Conservation (phyloP, 2,329 filamentous ascomycete species). For the Epichloe bromicola region DNA sequence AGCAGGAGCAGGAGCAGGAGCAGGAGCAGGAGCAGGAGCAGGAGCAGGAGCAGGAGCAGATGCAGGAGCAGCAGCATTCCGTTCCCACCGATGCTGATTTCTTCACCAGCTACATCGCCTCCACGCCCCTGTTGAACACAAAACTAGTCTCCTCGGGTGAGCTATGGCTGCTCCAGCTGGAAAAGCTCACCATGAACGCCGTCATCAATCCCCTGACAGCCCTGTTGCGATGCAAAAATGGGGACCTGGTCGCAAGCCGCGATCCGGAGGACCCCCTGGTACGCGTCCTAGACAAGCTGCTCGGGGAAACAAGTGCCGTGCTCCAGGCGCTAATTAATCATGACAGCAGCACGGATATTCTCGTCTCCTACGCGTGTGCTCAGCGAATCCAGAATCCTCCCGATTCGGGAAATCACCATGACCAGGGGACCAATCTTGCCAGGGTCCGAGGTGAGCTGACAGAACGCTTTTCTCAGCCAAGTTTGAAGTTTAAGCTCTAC, state of each 20-base stretch:
- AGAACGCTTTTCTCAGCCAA: constrained; percentile 27
- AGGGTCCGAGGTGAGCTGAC: constrained; percentile 2
- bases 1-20: background rate
- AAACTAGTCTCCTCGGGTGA: constrained; percentile 26
- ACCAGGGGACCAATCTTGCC: background rate
- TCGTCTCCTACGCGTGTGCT: constrained; percentile 10
- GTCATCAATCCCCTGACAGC: constrained; percentile 79
- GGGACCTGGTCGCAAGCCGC: constrained; percentile 45
- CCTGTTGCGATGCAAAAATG: constrained; percentile 64
- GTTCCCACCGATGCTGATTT: constrained; percentile 15
- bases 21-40: too few relatives aligned
- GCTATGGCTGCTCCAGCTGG: constrained; percentile 55
- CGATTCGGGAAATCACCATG: background rate
- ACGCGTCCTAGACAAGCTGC: constrained; percentile 51
- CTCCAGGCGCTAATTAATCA: constrained; percentile 55
- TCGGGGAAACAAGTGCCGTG: constrained; percentile 64
- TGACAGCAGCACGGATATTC: constrained; percentile 28
- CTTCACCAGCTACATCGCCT: constrained; percentile 28
- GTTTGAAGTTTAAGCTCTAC: constrained; percentile 32
- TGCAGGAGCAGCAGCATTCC: too few relatives aligned
- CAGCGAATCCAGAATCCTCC: background rate
- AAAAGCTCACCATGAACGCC: constrained; percentile 72
- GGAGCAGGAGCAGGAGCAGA: background rate
- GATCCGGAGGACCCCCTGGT: constrained; percentile 28
- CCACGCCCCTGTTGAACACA: constrained; percentile 30